Conservation (phyloP, 2,329 filamentous ascomycete genomes). For the Paraphoma chrysanthemicola region DNA sequence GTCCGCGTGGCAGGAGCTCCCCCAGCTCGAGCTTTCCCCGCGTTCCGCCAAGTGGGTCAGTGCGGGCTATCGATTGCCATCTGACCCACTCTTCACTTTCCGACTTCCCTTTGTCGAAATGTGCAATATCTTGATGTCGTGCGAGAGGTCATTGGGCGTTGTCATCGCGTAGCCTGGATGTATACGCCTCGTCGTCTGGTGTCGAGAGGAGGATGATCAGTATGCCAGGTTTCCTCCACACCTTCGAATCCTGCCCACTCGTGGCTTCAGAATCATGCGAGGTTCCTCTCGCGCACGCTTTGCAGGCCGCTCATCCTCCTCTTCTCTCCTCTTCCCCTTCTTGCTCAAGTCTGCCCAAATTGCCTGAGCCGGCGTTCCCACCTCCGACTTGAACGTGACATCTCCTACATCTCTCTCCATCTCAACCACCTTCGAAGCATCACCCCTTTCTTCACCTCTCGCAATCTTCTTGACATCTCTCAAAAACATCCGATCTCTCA, state of each 20-base stretch:
- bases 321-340: not conserved
- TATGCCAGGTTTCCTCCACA: not conserved
- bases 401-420: not conserved
- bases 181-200: not conserved
- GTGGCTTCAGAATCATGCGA: not conserved
- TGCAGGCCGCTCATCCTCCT: not conserved
- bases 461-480: not conserved
- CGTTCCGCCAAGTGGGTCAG: conserved; percentile 22
- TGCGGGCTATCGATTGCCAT: conserved; percentile 15
- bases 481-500: not conserved
- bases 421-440: not conserved
- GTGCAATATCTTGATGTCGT: not conserved
- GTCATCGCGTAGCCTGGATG: not conserved
- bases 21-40: conserved; percentile 30
- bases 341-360: not conserved
- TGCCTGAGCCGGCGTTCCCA: not conserved
- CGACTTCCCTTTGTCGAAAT: not conserved
- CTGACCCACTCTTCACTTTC: conserved; percentile 4
- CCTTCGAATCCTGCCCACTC: not conserved
- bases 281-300: not conserved
- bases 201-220: not conserved
- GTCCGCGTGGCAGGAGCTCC: conserved; percentile 13
- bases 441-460: not conserved
- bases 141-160: not conserved
- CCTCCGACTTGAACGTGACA: not conserved